phyloP scores from a whole-genome alignment of 1,284 basidiomycete species.

The Fomitopsis pinicola region DNA sequence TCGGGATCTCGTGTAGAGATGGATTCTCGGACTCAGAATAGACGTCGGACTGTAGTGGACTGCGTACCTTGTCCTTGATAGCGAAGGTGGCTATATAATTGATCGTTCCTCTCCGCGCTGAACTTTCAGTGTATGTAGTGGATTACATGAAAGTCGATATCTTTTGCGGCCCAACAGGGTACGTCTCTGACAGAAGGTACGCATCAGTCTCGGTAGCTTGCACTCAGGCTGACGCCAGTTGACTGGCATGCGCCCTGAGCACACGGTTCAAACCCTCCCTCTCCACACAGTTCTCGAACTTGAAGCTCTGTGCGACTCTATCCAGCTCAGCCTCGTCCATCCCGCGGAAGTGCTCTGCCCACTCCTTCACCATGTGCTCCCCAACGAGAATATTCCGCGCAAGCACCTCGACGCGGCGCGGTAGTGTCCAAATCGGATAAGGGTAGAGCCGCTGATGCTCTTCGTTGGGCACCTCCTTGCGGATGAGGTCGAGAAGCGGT shows the following conservation, averaged over 20 bases:
- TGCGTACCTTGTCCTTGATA: not conserved
- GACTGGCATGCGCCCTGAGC: constrained; percentile 33
- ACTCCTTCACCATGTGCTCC: constrained; percentile 62
- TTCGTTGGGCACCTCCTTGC: constrained; percentile 36
- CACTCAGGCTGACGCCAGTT: not conserved
- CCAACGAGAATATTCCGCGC: constrained; percentile 60
- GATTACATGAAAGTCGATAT: too few relatives aligned
- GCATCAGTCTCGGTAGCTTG: not conserved
- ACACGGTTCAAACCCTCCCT: constrained; percentile 47
- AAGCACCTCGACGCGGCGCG: constrained; percentile 43
- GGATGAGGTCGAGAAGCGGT: constrained; percentile 52
- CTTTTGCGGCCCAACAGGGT: not conserved
- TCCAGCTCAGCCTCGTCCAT: constrained; percentile 54
- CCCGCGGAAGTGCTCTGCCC: constrained; percentile 59
- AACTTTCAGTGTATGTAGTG: too few relatives aligned
- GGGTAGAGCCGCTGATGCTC: constrained; percentile 46
- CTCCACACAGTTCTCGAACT: constrained; percentile 50
- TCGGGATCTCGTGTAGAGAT: not conserved
- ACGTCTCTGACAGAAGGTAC: too few relatives aligned
- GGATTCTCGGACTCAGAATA: not conserved
- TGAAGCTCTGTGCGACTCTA: constrained; percentile 57
- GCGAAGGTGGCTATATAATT: not conserved
- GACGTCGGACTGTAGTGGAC: not conserved
- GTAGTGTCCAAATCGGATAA: constrained; percentile 45
- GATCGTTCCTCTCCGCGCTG: not conserved